Percentiles rank a stretch among this genome's conserved stretches.
These are phyloP conservation scores for Monascus ruber DNA, from an alignment of 2,329 filamentous ascomycete genomes.

Conservation along the genomic window DNA sequence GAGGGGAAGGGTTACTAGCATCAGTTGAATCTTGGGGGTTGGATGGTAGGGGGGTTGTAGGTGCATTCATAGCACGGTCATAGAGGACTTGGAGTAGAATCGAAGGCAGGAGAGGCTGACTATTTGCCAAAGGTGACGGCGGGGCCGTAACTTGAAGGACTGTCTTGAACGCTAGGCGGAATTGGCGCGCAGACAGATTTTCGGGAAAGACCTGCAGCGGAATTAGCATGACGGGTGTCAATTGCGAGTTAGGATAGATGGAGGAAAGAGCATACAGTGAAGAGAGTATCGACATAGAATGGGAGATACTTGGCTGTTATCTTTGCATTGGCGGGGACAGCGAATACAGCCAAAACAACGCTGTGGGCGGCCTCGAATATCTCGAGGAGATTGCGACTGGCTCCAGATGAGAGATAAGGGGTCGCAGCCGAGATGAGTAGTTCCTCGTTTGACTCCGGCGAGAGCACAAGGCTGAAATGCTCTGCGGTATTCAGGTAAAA, in stretches of 20 bases:
- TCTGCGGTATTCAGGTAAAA: slow-evolving; percentile 83
- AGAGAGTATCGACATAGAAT: slow-evolving; percentile 72
- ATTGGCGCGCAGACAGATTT: slow-evolving; percentile 71
- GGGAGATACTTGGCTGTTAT: slow-evolving; percentile 62
- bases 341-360: slow-evolving; percentile 66
- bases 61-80: slow-evolving; percentile 49
- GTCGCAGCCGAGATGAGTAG: slow-evolving; percentile 64
- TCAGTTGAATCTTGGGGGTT: slow-evolving; percentile 24
- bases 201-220: slow-evolving; percentile 55
- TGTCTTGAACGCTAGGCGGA: slow-evolving; percentile 77
- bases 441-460: slow-evolving; percentile 56
- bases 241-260: background rate
- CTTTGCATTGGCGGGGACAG: slow-evolving; percentile 63
- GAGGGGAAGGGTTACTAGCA: slow-evolving; percentile 19
- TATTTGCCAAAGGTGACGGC: slow-evolving; percentile 61
- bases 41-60: slow-evolving; percentile 38
- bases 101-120: slow-evolving; percentile 67
- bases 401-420: slow-evolving; percentile 57
- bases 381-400: slow-evolving; percentile 46
- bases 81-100: slow-evolving; percentile 67
- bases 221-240: background rate
- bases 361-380: slow-evolving; percentile 88
- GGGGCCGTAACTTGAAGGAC: slow-evolving; percentile 71
- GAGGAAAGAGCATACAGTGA: slow-evolving; percentile 37
- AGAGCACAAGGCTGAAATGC: slow-evolving; percentile 62